These are phyloP conservation scores for Aspergillus versicolor DNA, from an alignment of 2,329 filamentous ascomycete genomes.

Conservation along the genomic window DNA sequence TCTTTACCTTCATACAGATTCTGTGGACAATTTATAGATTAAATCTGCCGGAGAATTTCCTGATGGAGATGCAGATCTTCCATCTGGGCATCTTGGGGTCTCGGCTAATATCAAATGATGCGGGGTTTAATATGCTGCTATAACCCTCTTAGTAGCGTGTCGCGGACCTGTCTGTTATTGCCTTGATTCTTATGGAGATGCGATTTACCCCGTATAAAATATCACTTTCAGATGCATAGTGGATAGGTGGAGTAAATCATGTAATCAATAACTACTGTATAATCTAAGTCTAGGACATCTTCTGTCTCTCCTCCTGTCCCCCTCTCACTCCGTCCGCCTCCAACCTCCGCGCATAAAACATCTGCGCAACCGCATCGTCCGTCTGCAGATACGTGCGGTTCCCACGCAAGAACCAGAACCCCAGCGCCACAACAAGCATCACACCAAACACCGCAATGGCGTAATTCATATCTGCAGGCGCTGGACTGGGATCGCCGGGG, in stretches of 20 bases:
- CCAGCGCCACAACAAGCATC: constrained; percentile 52
- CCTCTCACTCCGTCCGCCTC: not conserved
- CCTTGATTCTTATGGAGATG: too few species aligned
- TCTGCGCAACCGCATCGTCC: constrained; percentile 27
- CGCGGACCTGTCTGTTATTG: too few species aligned
- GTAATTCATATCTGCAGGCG: constrained; percentile 55
- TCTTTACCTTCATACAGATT: not conserved
- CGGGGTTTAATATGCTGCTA: not conserved
- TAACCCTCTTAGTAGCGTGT: too few species aligned
- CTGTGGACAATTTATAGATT: not conserved
- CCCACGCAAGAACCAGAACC: constrained; percentile 53
- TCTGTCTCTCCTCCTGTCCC: not conserved
- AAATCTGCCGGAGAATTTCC: not conserved
- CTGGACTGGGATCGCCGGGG: constrained; percentile 46
- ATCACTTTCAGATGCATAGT: too few species aligned
- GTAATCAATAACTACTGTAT: too few species aligned
- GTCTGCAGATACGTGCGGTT: constrained; percentile 38
- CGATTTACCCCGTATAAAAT: too few species aligned
- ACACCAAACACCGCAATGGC: constrained; percentile 59
- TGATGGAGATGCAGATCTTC: not conserved
- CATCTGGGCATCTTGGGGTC: not conserved
- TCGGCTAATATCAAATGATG: not conserved
- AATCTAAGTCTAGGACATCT: too few species aligned
- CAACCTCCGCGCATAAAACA: constrained; percentile 20
- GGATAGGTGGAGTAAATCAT: too few species aligned